Base-by-base conservation (phyloP, 2,329 filamentous ascomycete genomes). In the Septoria linicola region DNA sequence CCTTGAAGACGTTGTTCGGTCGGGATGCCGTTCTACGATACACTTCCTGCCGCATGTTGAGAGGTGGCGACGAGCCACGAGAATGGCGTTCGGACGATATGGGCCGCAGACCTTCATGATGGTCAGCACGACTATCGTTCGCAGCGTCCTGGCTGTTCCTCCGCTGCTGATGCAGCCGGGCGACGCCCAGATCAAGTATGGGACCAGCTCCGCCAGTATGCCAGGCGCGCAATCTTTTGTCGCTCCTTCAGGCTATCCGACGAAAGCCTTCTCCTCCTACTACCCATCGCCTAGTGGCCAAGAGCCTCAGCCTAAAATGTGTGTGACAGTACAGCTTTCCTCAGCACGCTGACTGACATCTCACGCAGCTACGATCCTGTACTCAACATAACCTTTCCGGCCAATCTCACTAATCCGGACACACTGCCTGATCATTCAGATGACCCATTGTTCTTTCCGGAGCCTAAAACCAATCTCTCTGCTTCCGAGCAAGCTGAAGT, bases 361-460 rank as follows among this genome's bases (percentile, higher is more conserved):
- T 8, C 8, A 4, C 20, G 11, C 8, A 41, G 45, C 30, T 70
- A 73, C 53, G 80, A 83, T 63, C 76, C 78, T 0, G 67, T 81
- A 21, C 63, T 81, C 40, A 77, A 81, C 55, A 70, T 74, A 54
- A 81, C 77, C 2, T 82, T 44, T 16, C 78, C 77, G 1, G 66
- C 73, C 25, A 78, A 80, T 54, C 63, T 83, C 43, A 83, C 80
- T 0, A 71, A 80, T 59, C 79, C 79, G 1, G 67, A 73, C 23
- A 76, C 70, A 1, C 75, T 82, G 31, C 79, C 79, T 6, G 67
- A 69, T 1, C 61, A 71, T 10, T 73, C 76, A 49, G 56, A 66
- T 5, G 80, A 83, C 60, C 76, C 78, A 1, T 63, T 79, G 6
- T 72, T 73, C 54, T 81, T 73, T 44, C 80, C 80, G 3, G 54